phyloP scores from a whole-genome alignment of 768 basidiomycete genomes.

The Tylopilus balloui region DNA sequence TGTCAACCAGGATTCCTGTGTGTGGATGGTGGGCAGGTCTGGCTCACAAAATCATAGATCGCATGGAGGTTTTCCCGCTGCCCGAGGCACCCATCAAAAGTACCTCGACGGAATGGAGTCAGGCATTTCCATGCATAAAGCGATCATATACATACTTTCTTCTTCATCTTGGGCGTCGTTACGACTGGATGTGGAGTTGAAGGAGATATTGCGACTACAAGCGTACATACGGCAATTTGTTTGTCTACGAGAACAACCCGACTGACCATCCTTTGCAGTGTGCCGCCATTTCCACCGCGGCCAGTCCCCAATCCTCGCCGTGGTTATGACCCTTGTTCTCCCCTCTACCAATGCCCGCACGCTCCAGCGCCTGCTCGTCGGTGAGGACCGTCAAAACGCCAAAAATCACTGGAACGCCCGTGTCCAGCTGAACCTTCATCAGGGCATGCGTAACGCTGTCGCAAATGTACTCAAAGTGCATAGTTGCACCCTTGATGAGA shows the following conservation, averaged over 20 bases:
- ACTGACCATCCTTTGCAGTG: conserved; percentile 62
- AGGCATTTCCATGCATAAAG: background rate
- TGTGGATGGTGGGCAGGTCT: background rate
- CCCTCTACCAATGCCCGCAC: conserved; percentile 81
- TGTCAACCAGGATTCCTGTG: conserved; percentile 4
- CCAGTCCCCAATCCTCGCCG: conserved; percentile 96
- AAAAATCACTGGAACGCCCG: conserved; percentile 92
- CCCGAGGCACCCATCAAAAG: conserved; percentile 97
- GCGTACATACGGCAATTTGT: conserved; percentile 16
- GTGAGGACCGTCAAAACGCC: conserved; percentile 90
- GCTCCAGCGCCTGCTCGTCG: conserved; percentile 91
- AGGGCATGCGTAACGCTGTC: conserved; percentile 90
- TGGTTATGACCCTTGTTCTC: conserved; percentile 87
- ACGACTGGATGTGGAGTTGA: background rate
- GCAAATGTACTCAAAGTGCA: conserved; percentile 99
- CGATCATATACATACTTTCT: conserved; percentile 21
- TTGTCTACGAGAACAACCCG: conserved; percentile 50
- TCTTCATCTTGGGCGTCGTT: conserved; percentile 27
- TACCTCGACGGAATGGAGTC: conserved; percentile 48
- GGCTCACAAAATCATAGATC: conserved; percentile 95
- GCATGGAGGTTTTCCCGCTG: conserved; percentile 96
- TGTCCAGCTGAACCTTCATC: conserved; percentile 93
- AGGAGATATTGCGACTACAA: background rate
- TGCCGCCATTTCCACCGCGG: conserved; percentile 90
- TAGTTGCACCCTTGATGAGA: conserved; percentile 95